Evolutionary conservation across 257 asterid genomes (phyloP), one percentile per base, ranked within the genome.

Genomic region (Linderniella brevidens): DNA sequence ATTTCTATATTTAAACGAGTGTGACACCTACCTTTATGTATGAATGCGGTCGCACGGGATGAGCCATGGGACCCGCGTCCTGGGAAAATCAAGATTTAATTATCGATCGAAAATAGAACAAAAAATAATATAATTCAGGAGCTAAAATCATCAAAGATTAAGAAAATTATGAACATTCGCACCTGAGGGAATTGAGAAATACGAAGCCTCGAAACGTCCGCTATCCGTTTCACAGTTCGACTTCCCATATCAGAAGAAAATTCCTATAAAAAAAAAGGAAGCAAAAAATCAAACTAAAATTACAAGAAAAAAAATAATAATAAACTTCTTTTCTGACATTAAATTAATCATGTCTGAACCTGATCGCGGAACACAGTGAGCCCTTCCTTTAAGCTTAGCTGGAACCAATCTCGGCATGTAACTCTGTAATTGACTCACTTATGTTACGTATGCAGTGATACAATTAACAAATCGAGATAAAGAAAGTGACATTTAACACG

Each of bases 331-430:
- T 25, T 2, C 32, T 3, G 32, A n/a, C n/a, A n/a, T n/a, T n/a
- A n/a, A n/a, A 25, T 41, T 18, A 40, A 29, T 44, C 13, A 36
- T 15, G 12, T 29, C 55, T 48, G 52, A 50, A 90, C 96, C 96
- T 90, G 99, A 68, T 75, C 99, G 17, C 99, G 86, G 76, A 90
- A 90, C 47, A 85, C 94, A 17, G 99, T 90, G 50, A 90, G 94
- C 54, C 99, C 99, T 68, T 90, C 96, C 82, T 90, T 90, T 58
- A 90, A 66, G 67, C 99, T 90, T 47, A 90, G 96, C 80, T 90
- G 99, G 79, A 90, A 90, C 99, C 99, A 85, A 67, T 90, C 99
- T 43, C 99, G 96, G 68, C 99, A 90, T 39, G 99, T 90, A 47
- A 90, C 99, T 75, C 99, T 85, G 79, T 47, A 64, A 68, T 56